Evolutionary conservation across 352 stramenopile genomes (phyloP).

Genomic region (Ophiocytium majus): DNA sequence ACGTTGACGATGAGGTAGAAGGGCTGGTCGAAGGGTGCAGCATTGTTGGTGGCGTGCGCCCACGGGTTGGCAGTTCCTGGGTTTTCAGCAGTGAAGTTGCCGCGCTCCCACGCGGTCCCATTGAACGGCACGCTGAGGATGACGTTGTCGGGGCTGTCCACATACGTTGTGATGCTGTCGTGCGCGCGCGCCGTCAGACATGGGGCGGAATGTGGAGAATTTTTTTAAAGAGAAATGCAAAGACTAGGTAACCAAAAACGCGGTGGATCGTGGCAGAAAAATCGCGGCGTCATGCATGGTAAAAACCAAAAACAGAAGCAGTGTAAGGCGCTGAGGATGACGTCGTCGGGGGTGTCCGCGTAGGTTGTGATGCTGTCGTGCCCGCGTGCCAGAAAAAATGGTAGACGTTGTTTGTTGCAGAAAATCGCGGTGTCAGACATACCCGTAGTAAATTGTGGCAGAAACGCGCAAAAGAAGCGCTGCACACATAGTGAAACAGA

Average conservation of each 20-base stretch:
- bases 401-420: too few relatives aligned
- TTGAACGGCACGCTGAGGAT: constrained; percentile 33
- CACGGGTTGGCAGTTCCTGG: constrained; percentile 64
- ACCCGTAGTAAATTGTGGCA: too few relatives aligned
- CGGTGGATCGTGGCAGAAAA: not conserved
- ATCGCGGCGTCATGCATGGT: not conserved
- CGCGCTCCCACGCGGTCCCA: constrained; percentile 63
- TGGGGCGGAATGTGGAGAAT: too few relatives aligned
- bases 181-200: not conserved
- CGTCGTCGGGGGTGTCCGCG: too few relatives aligned
- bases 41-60: constrained; percentile 31
- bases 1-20: constrained; percentile 64
- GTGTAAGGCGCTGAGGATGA: not conserved
- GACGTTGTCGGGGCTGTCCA: constrained; percentile 24
- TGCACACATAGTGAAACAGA: too few relatives aligned
- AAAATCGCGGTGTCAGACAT: too few relatives aligned
- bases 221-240: not conserved
- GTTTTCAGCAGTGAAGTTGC: constrained; percentile 59
- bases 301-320: not conserved
- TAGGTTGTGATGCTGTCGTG: not conserved
- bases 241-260: too few relatives aligned
- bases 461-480: too few relatives aligned
- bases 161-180: constrained; percentile 17
- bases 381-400: too few relatives aligned
- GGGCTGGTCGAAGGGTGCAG: constrained; percentile 68